Conservation (phyloP, 2,329 filamentous ascomycete genomes). For the Thielaviopsis musarum region DNA sequence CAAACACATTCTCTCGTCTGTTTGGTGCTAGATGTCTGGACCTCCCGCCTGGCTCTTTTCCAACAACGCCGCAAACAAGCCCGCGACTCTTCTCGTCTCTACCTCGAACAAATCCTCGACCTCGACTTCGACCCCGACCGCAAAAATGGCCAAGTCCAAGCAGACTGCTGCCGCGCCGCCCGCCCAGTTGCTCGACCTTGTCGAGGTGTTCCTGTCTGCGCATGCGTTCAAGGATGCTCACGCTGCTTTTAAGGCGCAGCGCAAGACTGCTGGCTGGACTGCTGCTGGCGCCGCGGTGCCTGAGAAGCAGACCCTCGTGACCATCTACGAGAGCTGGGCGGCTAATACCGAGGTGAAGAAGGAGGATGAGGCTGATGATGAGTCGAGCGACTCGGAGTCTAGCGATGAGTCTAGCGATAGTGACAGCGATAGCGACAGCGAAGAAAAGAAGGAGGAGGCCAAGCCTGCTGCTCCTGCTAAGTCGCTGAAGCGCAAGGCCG, state of each 20-base stretch:
- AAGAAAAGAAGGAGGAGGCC: slow-evolving; percentile 19
- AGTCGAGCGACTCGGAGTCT: slow-evolving; percentile 8
- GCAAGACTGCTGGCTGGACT: slow-evolving; percentile 34
- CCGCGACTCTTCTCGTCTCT: slow-evolving; percentile 13
- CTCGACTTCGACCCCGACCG: slow-evolving; percentile 20
- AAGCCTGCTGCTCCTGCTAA: slow-evolving; percentile 15
- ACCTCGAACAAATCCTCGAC: slow-evolving; percentile 3
- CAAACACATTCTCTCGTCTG: background rate
- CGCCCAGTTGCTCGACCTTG: slow-evolving; percentile 45
- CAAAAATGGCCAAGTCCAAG: slow-evolving; percentile 17
- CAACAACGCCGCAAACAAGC: slow-evolving; percentile 21
- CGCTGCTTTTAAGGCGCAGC: slow-evolving; percentile 46
- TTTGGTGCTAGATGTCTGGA: slow-evolving; percentile 6
- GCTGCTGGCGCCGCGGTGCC: slow-evolving; percentile 15
- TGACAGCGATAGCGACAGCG: slow-evolving; percentile 15
- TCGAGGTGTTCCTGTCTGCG: slow-evolving; percentile 49
- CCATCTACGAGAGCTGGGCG: slow-evolving; percentile 36
- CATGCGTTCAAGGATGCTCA: slow-evolving; percentile 47
- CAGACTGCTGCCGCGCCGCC: slow-evolving; percentile 26
- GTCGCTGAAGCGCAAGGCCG: slow-evolving; percentile 26
- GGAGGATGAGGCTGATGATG: slow-evolving; percentile 11
- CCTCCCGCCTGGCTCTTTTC: slow-evolving; percentile 28
- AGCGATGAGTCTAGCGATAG: background rate
- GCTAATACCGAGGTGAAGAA: slow-evolving; percentile 17
- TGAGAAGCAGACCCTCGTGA: slow-evolving; percentile 26